Evolutionary conservation across 1,139 yeast species (phyloP).

Genomic region (Insectozyma bohioensis): DNA sequence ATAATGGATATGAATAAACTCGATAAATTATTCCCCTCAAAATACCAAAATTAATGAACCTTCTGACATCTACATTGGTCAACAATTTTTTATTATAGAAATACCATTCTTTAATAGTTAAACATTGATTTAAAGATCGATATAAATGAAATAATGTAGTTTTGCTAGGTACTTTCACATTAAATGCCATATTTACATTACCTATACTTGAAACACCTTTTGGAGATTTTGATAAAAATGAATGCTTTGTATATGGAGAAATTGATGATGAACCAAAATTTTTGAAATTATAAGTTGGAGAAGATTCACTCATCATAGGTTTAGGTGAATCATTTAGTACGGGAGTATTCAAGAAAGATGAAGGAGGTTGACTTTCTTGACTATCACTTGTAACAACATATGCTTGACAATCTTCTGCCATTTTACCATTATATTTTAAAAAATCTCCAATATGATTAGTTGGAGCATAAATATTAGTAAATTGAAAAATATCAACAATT

Average conservation of each 20-base stretch:
- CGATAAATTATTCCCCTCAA: slow-evolving; percentile 79
- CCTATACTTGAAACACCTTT: slow-evolving; percentile 1
- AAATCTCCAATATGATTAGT: slow-evolving; percentile 75
- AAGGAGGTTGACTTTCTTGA: slow-evolving; percentile 7
- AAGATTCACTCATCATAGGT: slow-evolving; percentile 6
- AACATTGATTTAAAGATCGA: slow-evolving; percentile 76
- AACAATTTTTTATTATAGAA: slow-evolving; percentile 56
- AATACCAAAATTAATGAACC: slow-evolving; percentile 86
- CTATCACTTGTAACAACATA: slow-evolving; percentile 53
- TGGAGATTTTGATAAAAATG: slow-evolving; percentile 13
- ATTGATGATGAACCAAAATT: slow-evolving; percentile 15
- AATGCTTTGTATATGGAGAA: slow-evolving; percentile 16
- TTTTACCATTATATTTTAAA: slow-evolving; percentile 51
- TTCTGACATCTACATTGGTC: slow-evolving; percentile 69
- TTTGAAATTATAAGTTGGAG: slow-evolving; percentile 13
- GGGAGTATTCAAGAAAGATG: slow-evolving; percentile 11
- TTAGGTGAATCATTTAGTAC: slow-evolving; percentile 8
- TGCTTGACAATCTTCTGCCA: slow-evolving; percentile 85
- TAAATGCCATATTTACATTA: slow-evolving; percentile 4
- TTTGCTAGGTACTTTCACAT: slow-evolving; percentile 55
- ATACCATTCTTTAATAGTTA: slow-evolving; percentile 80
- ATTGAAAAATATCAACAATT: slow-evolving; percentile 84
- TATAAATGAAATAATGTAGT: slow-evolving; percentile 73
- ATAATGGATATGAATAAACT: slow-evolving; percentile 73
- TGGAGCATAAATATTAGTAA: slow-evolving; percentile 84